A percentile compares a stretch with the other conserved stretches of the same genome.
These are phyloP conservation scores for Globisporangium middletonii DNA, from an alignment of 352 stramenopile genomes.

Conservation along the genomic window DNA sequence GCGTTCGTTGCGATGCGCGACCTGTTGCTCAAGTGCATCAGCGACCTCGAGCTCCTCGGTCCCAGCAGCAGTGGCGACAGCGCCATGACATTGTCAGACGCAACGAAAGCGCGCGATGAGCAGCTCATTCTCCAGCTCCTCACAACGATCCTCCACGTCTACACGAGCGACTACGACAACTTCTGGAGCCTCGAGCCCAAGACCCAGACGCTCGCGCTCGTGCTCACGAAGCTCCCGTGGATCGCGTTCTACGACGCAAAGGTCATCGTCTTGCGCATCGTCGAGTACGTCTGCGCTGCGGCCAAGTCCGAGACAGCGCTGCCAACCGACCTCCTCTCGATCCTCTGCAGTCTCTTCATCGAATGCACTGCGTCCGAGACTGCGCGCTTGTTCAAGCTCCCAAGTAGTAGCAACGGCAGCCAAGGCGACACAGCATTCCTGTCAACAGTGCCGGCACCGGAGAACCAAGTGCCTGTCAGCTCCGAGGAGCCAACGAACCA, in stretches of 20 bases:
- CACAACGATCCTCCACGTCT: slow-evolving; percentile 62
- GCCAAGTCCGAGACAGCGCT: slow-evolving; percentile 34
- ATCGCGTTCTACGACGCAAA: slow-evolving; percentile 50
- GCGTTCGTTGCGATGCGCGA: slow-evolving; percentile 63
- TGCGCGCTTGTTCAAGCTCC: slow-evolving; percentile 13
- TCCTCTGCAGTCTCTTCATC: slow-evolving; percentile 63
- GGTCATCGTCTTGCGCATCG: slow-evolving; percentile 66
- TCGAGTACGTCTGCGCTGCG: slow-evolving; percentile 70
- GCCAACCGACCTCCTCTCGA: slow-evolving; percentile 53
- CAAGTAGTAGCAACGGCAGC: not conserved
- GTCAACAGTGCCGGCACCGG: no score
- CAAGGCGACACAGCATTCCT: not conserved
- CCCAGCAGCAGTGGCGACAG: not conserved
- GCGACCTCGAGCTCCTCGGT: slow-evolving; percentile 14
- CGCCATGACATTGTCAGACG: not conserved
- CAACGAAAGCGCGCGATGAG: slow-evolving; percentile 21
- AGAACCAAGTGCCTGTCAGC: no score
- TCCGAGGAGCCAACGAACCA: not conserved
- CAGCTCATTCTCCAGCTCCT: slow-evolving; percentile 54
- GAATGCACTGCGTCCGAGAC: slow-evolving; percentile 33
- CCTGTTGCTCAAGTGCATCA: slow-evolving; percentile 51
- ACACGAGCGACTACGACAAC: slow-evolving; percentile 67
- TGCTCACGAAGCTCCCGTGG: slow-evolving; percentile 55
- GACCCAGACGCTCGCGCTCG: slow-evolving; percentile 57
- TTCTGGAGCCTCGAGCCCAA: slow-evolving; percentile 67